Evolutionary conservation across 1,284 basidiomycete genomes (phyloP).

Genomic region (Meripilus lineatus): DNA sequence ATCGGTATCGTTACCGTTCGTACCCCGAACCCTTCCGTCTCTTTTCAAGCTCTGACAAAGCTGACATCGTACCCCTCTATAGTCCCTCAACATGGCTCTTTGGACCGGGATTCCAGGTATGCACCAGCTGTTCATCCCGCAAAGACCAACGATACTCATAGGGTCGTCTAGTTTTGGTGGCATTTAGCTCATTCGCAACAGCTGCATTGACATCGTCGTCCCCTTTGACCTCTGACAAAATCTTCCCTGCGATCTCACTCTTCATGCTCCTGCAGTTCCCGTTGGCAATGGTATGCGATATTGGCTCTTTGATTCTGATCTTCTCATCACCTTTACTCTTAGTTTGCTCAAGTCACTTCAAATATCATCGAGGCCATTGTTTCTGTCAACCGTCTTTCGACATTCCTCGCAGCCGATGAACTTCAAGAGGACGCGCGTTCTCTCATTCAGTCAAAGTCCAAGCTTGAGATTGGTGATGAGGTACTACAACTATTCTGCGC

Average conservation of each 20-base stretch:
- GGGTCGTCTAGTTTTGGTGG: constrained; percentile 62
- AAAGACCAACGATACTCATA: constrained; percentile 17
- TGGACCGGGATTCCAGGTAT: constrained; percentile 64
- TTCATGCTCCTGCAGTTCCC: constrained; percentile 92
- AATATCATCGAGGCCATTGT: constrained; percentile 85
- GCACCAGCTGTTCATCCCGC: constrained; percentile 10
- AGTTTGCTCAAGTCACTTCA: constrained; percentile 70
- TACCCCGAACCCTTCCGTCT: constrained; percentile 2
- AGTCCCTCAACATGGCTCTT: constrained; percentile 57
- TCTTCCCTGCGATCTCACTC: constrained; percentile 92
- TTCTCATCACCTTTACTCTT: constrained; percentile 6
- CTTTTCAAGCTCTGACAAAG: background rate
- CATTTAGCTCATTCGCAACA: constrained; percentile 83
- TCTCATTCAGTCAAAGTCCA: constrained; percentile 35
- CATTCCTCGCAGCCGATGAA: constrained; percentile 78
- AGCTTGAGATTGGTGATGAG: constrained; percentile 57
- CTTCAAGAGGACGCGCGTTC: constrained; percentile 73
- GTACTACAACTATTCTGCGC: constrained; percentile 24
- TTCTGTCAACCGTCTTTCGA: constrained; percentile 75
- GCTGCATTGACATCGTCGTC: constrained; percentile 66
- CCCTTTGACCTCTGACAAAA: constrained; percentile 85
- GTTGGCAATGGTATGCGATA: constrained; percentile 65
- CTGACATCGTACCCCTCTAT: background rate
- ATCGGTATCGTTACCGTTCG: constrained; percentile 72
- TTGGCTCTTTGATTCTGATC: background rate